phyloP scores from a whole-genome alignment of 2,329 filamentous ascomycete species.

The Sclerotinia spermophila region DNA sequence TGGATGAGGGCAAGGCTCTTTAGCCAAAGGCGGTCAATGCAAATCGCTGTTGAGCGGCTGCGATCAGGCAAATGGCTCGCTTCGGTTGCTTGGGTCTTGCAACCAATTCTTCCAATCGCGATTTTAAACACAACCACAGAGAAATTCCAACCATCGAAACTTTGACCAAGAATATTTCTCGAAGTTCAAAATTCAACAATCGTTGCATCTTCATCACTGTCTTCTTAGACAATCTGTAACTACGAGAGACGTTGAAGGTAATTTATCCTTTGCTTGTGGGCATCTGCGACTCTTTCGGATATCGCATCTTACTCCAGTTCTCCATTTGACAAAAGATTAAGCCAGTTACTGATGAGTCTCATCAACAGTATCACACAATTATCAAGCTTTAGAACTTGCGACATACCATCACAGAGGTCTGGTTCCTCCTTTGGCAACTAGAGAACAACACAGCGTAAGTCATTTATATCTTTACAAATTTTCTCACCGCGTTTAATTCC shows the following conservation, averaged over 20 bases:
- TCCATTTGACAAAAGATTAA: neutral
- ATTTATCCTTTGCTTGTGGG: neutral
- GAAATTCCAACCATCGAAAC: neutral
- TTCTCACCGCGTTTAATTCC: neutral
- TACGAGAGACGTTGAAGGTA: neutral
- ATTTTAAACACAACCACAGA: constrained; percentile 3
- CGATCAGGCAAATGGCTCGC: neutral
- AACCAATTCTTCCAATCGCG: neutral
- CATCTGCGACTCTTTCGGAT: neutral
- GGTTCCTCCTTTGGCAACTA: neutral
- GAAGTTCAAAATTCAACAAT: neutral
- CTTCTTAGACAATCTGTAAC: neutral
- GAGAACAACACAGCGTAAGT: neutral
- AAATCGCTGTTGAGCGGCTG: neutral
- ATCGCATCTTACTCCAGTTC: neutral
- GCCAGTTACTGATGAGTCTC: neutral
- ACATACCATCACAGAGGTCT: neutral
- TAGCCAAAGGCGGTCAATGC: neutral
- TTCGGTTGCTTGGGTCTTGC: neutral
- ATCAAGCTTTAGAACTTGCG: neutral
- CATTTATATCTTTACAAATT: neutral
- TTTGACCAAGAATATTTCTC: no score
- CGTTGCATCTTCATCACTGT: neutral
- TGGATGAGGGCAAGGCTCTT: neutral
- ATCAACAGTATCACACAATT: neutral